phyloP scores from a whole-genome alignment of 2,329 filamentous ascomycete species.

The Bipolaris oryzae region DNA sequence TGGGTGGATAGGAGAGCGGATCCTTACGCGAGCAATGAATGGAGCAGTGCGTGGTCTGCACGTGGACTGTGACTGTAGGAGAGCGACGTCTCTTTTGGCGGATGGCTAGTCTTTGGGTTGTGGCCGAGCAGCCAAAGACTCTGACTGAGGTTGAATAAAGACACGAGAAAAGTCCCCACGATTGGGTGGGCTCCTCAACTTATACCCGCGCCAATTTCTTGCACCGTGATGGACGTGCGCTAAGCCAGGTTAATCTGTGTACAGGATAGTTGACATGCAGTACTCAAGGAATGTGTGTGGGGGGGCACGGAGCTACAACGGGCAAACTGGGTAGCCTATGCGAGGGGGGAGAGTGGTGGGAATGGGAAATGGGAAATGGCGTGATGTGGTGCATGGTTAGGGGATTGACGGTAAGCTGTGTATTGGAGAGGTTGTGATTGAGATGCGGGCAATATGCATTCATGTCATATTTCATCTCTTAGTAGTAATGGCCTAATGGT shows the following conservation, averaged over 20 bases:
- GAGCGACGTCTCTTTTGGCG: conserved; percentile 28
- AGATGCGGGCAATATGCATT: background rate
- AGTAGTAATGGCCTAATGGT: too few relatives aligned
- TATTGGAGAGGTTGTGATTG: background rate
- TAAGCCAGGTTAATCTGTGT: conserved; percentile 8
- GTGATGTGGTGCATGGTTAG: background rate
- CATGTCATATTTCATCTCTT: too few relatives aligned
- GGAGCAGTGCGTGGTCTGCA: conserved; percentile 38
- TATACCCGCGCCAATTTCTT: conserved; percentile 17
- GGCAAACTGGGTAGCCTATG: background rate
- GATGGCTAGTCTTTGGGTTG: conserved; percentile 16
- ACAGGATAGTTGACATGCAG: conserved; percentile 14
- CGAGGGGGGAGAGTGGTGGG: background rate
- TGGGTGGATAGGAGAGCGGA: conserved; percentile 43
- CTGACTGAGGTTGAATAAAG: conserved; percentile 23
- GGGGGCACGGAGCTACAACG: background rate
- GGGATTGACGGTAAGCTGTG: background rate
- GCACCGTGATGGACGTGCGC: conserved; percentile 25
- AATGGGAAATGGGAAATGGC: background rate
- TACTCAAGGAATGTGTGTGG: conserved; percentile 9
- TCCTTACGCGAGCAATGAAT: conserved; percentile 43
- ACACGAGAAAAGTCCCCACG: conserved; percentile 30
- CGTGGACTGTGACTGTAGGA: conserved; percentile 32
- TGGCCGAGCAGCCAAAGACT: conserved; percentile 8
- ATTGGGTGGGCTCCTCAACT: conserved; percentile 29